Evolutionary conservation across 768 basidiomycete species (phyloP).

Genomic region (Lentinus brumalis): DNA sequence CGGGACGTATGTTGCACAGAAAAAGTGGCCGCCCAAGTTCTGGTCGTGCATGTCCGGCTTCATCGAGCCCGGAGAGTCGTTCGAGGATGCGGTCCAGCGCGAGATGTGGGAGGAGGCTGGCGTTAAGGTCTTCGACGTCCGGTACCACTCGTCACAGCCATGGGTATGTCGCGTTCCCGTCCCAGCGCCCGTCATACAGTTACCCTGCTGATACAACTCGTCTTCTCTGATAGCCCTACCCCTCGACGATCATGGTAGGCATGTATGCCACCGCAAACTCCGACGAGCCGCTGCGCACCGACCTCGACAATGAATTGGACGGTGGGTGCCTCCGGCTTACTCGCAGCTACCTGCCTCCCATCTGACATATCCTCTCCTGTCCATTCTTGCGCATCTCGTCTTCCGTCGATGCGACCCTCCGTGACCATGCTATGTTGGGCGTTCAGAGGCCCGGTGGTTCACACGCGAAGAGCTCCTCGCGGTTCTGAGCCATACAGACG

Average conservation of each 20-base stretch:
- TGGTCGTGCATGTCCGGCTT: constrained; percentile 95
- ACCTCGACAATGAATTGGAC: constrained; percentile 95
- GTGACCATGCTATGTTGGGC: background rate
- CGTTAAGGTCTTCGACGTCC: constrained; percentile 78
- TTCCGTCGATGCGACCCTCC: background rate
- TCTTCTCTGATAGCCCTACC: constrained; percentile 67
- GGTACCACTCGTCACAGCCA: constrained; percentile 85
- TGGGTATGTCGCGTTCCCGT: constrained; percentile 55
- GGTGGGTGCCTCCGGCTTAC: constrained; percentile 46
- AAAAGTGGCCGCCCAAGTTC: constrained; percentile 58
- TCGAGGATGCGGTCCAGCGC: constrained; percentile 90
- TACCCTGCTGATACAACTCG: background rate
- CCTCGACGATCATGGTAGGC: constrained; percentile 88
- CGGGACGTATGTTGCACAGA: constrained; percentile 37
- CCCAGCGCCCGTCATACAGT: background rate
- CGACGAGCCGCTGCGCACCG: constrained; percentile 71
- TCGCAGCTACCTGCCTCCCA: background rate
- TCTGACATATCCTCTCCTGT: background rate
- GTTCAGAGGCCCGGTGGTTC: constrained; percentile 86
- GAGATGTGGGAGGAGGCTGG: constrained; percentile 98
- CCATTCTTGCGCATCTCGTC: background rate
- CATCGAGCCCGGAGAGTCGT: constrained; percentile 90
- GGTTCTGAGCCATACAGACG: constrained; percentile 59
- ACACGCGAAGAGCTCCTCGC: constrained; percentile 69
- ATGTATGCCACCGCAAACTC: constrained; percentile 82